Evolutionary conservation across 1,139 yeast genomes (phyloP).

Genomic region (Kurtzmaniella natalensis): DNA sequence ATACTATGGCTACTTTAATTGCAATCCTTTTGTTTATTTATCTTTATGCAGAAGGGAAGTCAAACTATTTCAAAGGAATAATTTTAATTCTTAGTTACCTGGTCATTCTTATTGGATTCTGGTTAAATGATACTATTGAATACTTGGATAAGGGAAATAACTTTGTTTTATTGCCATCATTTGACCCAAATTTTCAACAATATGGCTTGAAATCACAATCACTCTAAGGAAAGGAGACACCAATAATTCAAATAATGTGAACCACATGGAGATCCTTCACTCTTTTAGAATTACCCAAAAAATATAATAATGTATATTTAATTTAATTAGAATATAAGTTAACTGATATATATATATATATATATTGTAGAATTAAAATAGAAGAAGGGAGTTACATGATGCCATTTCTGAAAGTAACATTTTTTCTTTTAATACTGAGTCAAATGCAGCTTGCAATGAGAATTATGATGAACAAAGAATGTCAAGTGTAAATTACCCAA

Average conservation of each 20-base stretch:
- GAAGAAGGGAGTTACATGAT: too few species aligned
- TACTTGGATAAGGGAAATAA: constrained; percentile 27
- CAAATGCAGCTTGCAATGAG: too few species aligned
- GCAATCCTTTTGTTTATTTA: constrained; percentile 89
- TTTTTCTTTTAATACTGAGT: too few species aligned
- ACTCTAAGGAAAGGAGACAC: background rate
- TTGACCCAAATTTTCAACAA: too few species aligned
- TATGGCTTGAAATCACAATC: background rate
- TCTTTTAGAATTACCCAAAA: background rate
- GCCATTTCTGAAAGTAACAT: too few species aligned
- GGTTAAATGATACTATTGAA: constrained; percentile 50
- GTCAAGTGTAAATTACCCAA: too few species aligned
- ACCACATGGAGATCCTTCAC: background rate
- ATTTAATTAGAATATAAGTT: background rate
- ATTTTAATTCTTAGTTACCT: constrained; percentile 76
- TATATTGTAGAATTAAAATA: too few species aligned
- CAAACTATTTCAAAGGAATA: constrained; percentile 93
- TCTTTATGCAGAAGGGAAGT: constrained; percentile 93
- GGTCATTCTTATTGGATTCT: constrained; percentile 79
- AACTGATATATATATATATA: too few species aligned
- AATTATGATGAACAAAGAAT: too few species aligned
- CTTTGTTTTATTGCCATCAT: too few species aligned
- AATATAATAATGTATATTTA: background rate
- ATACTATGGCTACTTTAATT: constrained; percentile 77
- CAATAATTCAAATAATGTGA: background rate